Percentiles rank a stretch among this genome's conserved stretches.
These are phyloP conservation scores for Melampsora americana DNA, from an alignment of 1,284 basidiomycete species.

Conservation along the genomic window DNA sequence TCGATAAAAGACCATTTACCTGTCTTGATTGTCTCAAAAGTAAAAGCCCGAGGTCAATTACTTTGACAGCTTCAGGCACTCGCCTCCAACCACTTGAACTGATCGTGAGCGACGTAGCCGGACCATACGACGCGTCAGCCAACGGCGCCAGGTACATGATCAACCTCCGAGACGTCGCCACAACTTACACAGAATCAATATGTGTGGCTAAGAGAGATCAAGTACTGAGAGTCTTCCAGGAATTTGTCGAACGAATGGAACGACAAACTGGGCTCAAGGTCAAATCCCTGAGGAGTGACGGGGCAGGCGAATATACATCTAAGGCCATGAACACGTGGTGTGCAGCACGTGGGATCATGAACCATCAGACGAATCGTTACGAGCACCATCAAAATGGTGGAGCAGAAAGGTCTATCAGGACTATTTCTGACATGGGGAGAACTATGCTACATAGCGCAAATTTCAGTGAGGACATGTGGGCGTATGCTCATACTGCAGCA, in stretches of 20 bases:
- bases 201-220: background rate
- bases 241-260: background rate
- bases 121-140: too few relatives aligned
- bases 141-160: background rate
- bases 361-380: too few relatives aligned
- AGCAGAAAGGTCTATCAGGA: constrained; percentile 12
- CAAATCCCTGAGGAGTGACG: background rate
- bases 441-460: background rate
- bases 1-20: too few relatives aligned
- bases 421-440: constrained; percentile 4
- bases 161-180: background rate
- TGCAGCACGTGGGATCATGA: too few relatives aligned
- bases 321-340: too few relatives aligned
- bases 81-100: too few relatives aligned
- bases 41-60: too few relatives aligned
- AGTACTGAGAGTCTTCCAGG: background rate
- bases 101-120: too few relatives aligned
- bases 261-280: background rate
- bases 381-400: constrained; percentile 24
- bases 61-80: too few relatives aligned
- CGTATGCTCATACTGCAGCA: too few relatives aligned
- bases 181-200: background rate
- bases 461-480: constrained; percentile 8
- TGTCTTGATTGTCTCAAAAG: too few relatives aligned
- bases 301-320: too few relatives aligned